A percentile compares a stretch with the other conserved stretches of the same genome.
phyloP scores from a whole-genome alignment of 768 basidiomycete species.

The Boletus barrowsii region DNA sequence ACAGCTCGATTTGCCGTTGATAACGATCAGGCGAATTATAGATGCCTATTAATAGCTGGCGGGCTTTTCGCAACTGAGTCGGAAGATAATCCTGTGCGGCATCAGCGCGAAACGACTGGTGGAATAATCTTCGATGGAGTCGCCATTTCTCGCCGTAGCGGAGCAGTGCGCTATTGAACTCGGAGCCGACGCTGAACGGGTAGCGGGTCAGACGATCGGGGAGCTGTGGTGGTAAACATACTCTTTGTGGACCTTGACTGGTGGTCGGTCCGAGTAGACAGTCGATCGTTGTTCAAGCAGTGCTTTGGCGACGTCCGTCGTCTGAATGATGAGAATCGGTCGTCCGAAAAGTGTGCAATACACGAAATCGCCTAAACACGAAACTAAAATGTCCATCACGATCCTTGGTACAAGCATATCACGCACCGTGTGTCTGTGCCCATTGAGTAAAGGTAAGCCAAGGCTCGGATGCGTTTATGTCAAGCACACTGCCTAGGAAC shows the following conservation, averaged over 20 bases:
- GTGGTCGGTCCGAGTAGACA: conserved; percentile 39
- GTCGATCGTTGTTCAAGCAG: conserved; percentile 36
- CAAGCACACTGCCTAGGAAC: conserved; percentile 26
- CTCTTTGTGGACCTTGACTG: conserved; percentile 27
- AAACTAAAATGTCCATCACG: neutral
- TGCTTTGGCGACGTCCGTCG: conserved; percentile 29
- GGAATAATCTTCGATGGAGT: conserved; percentile 32
- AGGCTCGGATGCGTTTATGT: conserved; percentile 25
- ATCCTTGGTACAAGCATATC: neutral
- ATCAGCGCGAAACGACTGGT: conserved; percentile 31
- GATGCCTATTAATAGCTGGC: conserved; percentile 21
- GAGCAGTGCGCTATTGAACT: conserved; percentile 31
- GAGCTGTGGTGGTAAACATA: conserved; percentile 3
- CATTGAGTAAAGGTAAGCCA: conserved; percentile 35
- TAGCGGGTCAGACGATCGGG: neutral
- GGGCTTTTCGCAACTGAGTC: conserved; percentile 28
- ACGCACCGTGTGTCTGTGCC: conserved; percentile 26
- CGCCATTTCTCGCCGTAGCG: conserved; percentile 31
- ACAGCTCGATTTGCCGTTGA: conserved; percentile 31
- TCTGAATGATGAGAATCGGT: conserved; percentile 34
- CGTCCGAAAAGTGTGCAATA: conserved; percentile 32
- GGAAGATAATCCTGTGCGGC: conserved; percentile 25
- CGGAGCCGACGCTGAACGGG: conserved; percentile 24
- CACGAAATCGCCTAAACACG: conserved; percentile 29
- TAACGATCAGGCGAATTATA: conserved; percentile 25